Conservation (phyloP, 805 yeast species). For the Alloascoidea hylecoeti region DNA sequence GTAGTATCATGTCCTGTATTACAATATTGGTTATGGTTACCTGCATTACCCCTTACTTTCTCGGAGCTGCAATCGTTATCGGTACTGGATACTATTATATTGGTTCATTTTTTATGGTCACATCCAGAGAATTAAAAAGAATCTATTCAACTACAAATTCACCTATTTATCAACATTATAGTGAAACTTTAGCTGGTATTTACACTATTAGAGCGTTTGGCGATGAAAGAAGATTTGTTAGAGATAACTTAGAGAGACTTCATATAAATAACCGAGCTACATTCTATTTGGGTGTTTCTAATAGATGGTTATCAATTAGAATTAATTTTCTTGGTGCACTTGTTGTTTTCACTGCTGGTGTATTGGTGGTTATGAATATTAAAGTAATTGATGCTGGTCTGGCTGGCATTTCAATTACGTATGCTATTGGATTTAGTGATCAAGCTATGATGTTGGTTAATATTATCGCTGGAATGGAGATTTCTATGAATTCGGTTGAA, state of each 20-base stretch:
- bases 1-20: conserved; percentile 68
- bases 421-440: conserved; percentile 81
- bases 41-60: conserved; percentile 62
- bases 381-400: conserved; percentile 74
- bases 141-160: conserved; percentile 80
- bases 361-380: conserved; percentile 56
- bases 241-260: conserved; percentile 63
- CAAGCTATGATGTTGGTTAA: conserved; percentile 89
- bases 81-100: conserved; percentile 56
- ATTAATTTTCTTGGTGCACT: conserved; percentile 74
- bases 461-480: conserved; percentile 79
- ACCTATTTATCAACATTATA: conserved; percentile 93
- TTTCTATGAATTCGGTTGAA: conserved; percentile 95
- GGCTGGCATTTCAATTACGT: conserved; percentile 89
- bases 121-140: conserved; percentile 87
- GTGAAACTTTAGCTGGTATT: conserved; percentile 86
- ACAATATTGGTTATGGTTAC: conserved; percentile 71
- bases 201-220: conserved; percentile 95
- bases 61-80: conserved; percentile 77
- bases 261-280: conserved; percentile 85
- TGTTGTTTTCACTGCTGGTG: conserved; percentile 70
- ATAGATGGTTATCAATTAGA: conserved; percentile 86
- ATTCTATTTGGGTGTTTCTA: conserved; percentile 89
- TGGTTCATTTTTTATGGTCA: conserved; percentile 62
- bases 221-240: conserved; percentile 73